Base-by-base conservation (phyloP, 306 rosid species). In the Cotoneaster glaucophyllus region DNA sequence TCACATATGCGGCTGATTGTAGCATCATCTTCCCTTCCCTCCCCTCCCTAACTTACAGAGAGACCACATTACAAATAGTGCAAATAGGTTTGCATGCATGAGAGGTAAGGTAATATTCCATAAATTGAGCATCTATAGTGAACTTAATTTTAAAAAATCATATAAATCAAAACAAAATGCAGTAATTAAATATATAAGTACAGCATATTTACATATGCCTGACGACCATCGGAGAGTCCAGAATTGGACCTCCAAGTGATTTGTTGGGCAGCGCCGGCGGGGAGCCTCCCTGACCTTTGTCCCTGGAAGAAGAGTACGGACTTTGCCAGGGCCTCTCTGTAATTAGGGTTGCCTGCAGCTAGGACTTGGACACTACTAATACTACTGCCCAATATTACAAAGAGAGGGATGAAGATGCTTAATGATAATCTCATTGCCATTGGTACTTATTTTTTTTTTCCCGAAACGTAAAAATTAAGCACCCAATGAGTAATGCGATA, bases 221-320 rank as follows among this genome's bases (percentile, higher is more conserved):
- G 82, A 29, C 68, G 85, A 43, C 98, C 98, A 74, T 95, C 97
- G 0, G 52, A 86, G 13, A 95, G 88, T 19, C 85, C 98, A 21
- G 97, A 95, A 75, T 64, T 73, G 25, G 88, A 87, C 81, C 98
- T 83, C 98, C 97, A 95, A 34, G 45, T 75, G 79, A 95, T 28
- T 70, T 83, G 85, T 5, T 89, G 97, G 73, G 80, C 19, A 0
- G 78, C 48, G 70, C 76, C 24, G 4, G 71, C 17, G 11, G 97
- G 93, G 65, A 95, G 78, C 50, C 80, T 86, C 54, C 98, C 98
- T 1, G 98, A 95, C 67, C 98, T 89, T 65, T 95, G 98, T 0
- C 97, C 98, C 80, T 95, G 90, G 25, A 95, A 95, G 79, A 95
- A 95, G 84, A 95, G 66, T 2, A 95, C 50, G 4, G 98, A 89